phyloP scores from a whole-genome alignment of 768 basidiomycete species.

The Russula griseocarnosa region DNA sequence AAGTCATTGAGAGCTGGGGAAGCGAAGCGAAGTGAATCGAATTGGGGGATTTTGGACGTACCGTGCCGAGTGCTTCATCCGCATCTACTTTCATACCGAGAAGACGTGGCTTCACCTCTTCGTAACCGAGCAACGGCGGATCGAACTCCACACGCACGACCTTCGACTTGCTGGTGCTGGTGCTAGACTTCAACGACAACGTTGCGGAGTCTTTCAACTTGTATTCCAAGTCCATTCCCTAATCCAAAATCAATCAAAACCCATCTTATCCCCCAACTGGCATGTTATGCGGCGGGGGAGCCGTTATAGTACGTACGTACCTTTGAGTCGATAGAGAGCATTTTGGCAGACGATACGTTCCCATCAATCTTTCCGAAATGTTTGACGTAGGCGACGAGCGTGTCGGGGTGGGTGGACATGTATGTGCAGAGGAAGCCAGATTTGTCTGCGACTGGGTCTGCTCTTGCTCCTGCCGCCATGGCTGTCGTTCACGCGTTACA shows the following conservation, averaged over 20 bases:
- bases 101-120: constrained; percentile 77
- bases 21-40: not conserved
- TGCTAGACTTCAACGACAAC: constrained; percentile 42
- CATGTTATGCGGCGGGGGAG: not conserved
- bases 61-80: constrained; percentile 78
- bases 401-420: constrained; percentile 82
- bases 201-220: constrained; percentile 43
- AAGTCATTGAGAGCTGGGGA: not conserved
- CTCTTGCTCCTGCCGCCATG: constrained; percentile 48
- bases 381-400: constrained; percentile 78
- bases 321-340: constrained; percentile 66
- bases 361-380: constrained; percentile 64
- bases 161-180: constrained; percentile 36
- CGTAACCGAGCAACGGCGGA: constrained; percentile 69
- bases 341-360: constrained; percentile 57
- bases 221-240: constrained; percentile 69
- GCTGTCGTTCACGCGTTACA: constrained; percentile 52
- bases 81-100: constrained; percentile 77
- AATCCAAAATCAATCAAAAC: too few species aligned
- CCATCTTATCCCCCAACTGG: too few species aligned
- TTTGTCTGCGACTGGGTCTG: constrained; percentile 71
- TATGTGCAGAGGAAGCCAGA: constrained; percentile 77
- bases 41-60: constrained; percentile 35
- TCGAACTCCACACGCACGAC: constrained; percentile 57
- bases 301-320: constrained; percentile 43